phyloP scores from a whole-genome alignment of 495 filamentous ascomycete species.

The Chaetomidium leptoderma region DNA sequence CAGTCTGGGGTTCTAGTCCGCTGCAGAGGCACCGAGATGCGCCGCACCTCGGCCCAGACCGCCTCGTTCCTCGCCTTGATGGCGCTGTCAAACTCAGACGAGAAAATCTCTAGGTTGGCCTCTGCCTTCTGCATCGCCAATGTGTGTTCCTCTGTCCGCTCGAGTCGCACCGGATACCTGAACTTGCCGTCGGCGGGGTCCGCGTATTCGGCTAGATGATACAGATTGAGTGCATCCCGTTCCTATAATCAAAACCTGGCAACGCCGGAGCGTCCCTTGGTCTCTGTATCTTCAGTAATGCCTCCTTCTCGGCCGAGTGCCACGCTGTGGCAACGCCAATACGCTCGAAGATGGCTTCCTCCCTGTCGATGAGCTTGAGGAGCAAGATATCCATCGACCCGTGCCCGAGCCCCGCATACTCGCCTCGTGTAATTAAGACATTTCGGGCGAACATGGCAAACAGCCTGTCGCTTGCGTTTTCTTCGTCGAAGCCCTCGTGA shows the following conservation, averaged over 20 bases:
- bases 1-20: no score
- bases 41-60: no score
- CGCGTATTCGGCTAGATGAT: no score
- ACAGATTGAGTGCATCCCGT: slow-evolving; percentile 5
- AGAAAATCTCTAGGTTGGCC: no score
- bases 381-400: neutral
- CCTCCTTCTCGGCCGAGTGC: neutral
- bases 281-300: neutral
- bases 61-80: no score
- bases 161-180: no score
- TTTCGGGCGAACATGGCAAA: neutral
- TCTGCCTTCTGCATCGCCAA: no score
- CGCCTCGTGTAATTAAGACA: neutral
- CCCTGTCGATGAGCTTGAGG: neutral
- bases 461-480: neutral
- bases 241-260: neutral
- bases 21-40: no score
- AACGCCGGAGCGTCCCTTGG: neutral
- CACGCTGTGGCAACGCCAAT: neutral
- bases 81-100: no score
- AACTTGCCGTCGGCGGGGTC: no score
- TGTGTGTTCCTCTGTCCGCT: no score
- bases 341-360: neutral
- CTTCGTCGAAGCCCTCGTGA: neutral
- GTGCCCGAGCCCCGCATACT: neutral